Evolutionary conservation across 2,329 filamentous ascomycete genomes (phyloP).

Genomic region (Cercospora brassicicola): DNA sequence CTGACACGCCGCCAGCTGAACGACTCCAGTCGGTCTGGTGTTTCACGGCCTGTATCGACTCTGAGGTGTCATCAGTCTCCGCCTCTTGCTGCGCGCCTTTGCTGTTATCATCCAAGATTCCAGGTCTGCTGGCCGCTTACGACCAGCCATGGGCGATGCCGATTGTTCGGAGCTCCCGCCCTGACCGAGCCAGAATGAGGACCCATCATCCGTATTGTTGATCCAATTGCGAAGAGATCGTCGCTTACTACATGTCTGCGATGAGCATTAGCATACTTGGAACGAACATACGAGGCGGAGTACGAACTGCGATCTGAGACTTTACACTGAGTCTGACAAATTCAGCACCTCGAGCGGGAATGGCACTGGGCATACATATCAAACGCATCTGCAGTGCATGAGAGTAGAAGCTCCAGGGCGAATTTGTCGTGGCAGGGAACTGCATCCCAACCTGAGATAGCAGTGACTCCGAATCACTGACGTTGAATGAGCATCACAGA

Average conservation of each 20-base stretch:
- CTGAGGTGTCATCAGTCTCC: neutral
- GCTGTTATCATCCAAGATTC: constrained; percentile 3
- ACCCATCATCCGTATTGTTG: neutral
- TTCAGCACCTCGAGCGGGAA: neutral
- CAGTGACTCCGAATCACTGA: constrained; percentile 4
- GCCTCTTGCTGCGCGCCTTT: constrained; percentile 1
- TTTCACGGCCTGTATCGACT: neutral
- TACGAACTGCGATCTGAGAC: constrained; percentile 7
- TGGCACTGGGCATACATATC: neutral
- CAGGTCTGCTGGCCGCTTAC: neutral
- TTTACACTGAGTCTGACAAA: constrained; percentile 7
- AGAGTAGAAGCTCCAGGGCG: constrained; percentile 11
- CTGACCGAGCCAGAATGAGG: constrained; percentile 3
- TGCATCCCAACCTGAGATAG: constrained; percentile 6
- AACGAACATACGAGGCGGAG: too few relatives aligned
- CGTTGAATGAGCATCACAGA: neutral
- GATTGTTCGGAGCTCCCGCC: neutral
- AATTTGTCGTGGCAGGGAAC: neutral
- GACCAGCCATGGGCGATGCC: neutral
- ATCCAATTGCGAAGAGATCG: constrained; percentile 6
- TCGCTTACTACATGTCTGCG: constrained; percentile 1
- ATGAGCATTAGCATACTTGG: neutral
- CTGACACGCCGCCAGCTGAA: neutral
- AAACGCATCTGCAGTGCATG: neutral
- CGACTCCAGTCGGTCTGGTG: neutral